Base-by-base conservation (phyloP, 1,139 yeast species). In the Suhomyces bribrorum region DNA sequence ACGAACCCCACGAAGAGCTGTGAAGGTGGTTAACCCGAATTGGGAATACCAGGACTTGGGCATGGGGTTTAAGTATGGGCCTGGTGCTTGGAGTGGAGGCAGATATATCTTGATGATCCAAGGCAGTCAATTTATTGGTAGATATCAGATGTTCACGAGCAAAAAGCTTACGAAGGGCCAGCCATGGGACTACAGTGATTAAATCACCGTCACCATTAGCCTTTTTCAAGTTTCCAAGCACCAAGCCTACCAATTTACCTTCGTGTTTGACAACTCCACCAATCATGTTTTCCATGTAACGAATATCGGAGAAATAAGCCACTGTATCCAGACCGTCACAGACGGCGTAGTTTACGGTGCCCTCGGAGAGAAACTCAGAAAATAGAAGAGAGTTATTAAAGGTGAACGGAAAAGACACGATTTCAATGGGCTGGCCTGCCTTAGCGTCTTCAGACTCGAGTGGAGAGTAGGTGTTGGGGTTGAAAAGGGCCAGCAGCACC, bases 261-360 rank as follows among this genome's bases (percentile, higher is more conserved):
- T 40, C 33, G 3, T 26, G 33, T 3, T 36, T 23, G 1, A 67
- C 84, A 3, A 73, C 44, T 0, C 81, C 85, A 1, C 89, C 89
- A n/a, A 71, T 67, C 75, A 79, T 79, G 44, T 83, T 83, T 34
- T 82, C 88, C 40, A 83, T 54, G 49, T 72, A 83, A 46, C 76
- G 69, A 3, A 71, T 56, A 52, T 83, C 90, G 14, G 75, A 60
- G 5, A 82, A 59, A 42, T 67, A 71, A 4, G 64, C 69, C 15
- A 45, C 34, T 5, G 14, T 14, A 7, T 12, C 23, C 23, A 20
- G 23, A 4, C 23, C 23, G 23, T 31, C 15, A 20, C 28, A 15
- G 8, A 38, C 15, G 4, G 57, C 52, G 13, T 58, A 68, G 41
- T 72, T 71, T 4, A 79, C 48, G n/a, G 63, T 57, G 0, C 86